These are phyloP conservation scores for Bretziella fagacearum DNA, from an alignment of 2,329 filamentous ascomycete genomes.

Conservation along the genomic window DNA sequence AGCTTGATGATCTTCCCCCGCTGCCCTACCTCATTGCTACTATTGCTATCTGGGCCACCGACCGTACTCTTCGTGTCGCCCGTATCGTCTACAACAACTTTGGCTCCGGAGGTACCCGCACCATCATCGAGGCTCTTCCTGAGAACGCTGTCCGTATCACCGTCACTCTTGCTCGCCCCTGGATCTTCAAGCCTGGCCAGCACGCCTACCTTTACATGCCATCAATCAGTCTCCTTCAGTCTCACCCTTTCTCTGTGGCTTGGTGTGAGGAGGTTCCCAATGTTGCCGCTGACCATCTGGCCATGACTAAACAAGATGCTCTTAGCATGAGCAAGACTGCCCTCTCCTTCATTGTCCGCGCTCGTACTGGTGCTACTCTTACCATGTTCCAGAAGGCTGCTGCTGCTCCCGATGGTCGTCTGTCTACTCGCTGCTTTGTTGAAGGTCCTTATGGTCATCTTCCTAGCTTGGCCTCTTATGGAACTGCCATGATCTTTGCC, in stretches of 20 bases:
- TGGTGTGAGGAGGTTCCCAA: constrained; percentile 54
- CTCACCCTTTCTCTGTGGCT: constrained; percentile 63
- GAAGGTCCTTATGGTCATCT: constrained; percentile 65
- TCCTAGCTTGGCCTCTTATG: constrained; percentile 56
- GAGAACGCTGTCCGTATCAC: constrained; percentile 61
- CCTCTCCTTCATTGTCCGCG: constrained; percentile 57
- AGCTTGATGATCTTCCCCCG: constrained; percentile 37
- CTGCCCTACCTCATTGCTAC: constrained; percentile 42
- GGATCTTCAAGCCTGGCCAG: constrained; percentile 57
- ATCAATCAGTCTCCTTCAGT: constrained; percentile 52
- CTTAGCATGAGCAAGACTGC: constrained; percentile 42
- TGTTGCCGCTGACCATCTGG: constrained; percentile 35
- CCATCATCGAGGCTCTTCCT: constrained; percentile 57
- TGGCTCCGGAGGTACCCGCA: constrained; percentile 47
- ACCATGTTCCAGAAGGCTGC: constrained; percentile 51
- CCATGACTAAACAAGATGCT: constrained; percentile 42
- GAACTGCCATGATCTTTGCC: constrained; percentile 62
- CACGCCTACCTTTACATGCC: constrained; percentile 71
- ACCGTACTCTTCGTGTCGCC: constrained; percentile 42
- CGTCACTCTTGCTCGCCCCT: constrained; percentile 57
- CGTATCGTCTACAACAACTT: constrained; percentile 49
- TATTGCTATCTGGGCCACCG: constrained; percentile 49
- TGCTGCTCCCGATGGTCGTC: constrained; percentile 40
- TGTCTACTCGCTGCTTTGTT: constrained; percentile 47
- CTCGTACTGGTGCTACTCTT: constrained; percentile 56